phyloP scores from a whole-genome alignment of 805 yeast species.

The Scheffersomyces ergatensis region DNA sequence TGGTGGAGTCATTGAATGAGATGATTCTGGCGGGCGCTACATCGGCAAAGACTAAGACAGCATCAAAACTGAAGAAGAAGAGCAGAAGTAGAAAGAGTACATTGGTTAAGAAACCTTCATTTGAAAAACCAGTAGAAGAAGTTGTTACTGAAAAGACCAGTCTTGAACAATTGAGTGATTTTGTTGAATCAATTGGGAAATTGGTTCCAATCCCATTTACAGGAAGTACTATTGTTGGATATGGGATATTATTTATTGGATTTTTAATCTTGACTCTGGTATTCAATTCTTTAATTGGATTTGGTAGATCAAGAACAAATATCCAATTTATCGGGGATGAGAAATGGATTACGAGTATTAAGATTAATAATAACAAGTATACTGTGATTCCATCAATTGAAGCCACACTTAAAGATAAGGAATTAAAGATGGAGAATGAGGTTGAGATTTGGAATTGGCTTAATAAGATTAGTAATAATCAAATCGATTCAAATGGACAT shows the following conservation, averaged over 20 bases:
- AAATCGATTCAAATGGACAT: conserved; percentile 4
- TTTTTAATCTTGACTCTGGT: conserved; percentile 10
- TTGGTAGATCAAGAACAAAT: conserved; percentile 1
- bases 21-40: conserved; percentile 19
- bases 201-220: conserved; percentile 26
- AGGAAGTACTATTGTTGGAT: conserved; percentile 20
- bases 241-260: conserved; percentile 11
- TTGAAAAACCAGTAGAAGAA: conserved; percentile 6
- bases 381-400: conserved; percentile 40
- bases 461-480: conserved; percentile 27
- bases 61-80: conserved; percentile 9
- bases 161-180: conserved; percentile 14
- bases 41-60: conserved; percentile 7
- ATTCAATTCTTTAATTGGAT: conserved; percentile 3
- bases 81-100: conserved; percentile 10
- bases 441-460: conserved; percentile 75
- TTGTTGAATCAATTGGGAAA: conserved; percentile 23
- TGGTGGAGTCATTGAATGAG: conserved; percentile 47
- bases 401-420: conserved; percentile 21
- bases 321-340: conserved; percentile 5
- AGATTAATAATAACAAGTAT: conserved; percentile 34
- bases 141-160: conserved; percentile 13
- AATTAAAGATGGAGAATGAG: conserved; percentile 47
- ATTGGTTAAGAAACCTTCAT: conserved; percentile 9
- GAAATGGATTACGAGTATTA: conserved; percentile 12